phyloP scores from a whole-genome alignment of 495 filamentous ascomycete species.

The Xylaria telfairii region DNA sequence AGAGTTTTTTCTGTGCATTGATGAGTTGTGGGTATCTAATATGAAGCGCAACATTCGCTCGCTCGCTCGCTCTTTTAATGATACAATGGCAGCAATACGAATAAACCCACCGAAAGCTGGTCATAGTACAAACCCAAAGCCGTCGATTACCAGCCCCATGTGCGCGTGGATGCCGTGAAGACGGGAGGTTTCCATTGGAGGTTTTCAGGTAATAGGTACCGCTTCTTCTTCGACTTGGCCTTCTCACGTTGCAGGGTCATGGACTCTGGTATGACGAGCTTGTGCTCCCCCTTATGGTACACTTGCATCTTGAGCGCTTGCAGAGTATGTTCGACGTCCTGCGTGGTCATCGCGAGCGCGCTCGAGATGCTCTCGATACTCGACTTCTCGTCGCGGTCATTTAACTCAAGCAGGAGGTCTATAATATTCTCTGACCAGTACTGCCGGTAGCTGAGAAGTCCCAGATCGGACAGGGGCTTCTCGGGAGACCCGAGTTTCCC shows the following conservation, averaged over 20 bases:
- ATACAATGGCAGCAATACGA: not conserved
- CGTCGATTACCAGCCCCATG: slow-evolving; percentile 86
- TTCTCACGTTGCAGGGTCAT: slow-evolving; percentile 74
- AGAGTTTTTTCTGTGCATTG: not conserved
- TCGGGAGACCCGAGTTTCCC: slow-evolving; percentile 93
- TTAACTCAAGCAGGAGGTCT: slow-evolving; percentile 73
- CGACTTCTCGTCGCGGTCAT: slow-evolving; percentile 66
- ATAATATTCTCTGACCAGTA: slow-evolving; percentile 97
- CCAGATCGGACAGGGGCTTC: slow-evolving; percentile 93
- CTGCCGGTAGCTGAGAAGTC: slow-evolving; percentile 87
- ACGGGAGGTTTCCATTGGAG: slow-evolving; percentile 96
- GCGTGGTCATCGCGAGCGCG: slow-evolving; percentile 89
- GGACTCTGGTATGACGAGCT: slow-evolving; percentile 82
- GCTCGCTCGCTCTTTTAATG: not conserved
- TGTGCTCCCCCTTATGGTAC: slow-evolving; percentile 92
- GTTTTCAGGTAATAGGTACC: slow-evolving; percentile 74
- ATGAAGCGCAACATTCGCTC: slow-evolving; percentile 2
- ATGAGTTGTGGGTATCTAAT: slow-evolving; percentile 25
- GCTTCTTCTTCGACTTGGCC: slow-evolving; percentile 67
- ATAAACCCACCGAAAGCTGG: not conserved
- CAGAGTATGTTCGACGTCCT: slow-evolving; percentile 91
- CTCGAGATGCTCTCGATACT: slow-evolving; percentile 82
- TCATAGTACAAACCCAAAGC: not conserved
- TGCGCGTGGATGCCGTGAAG: slow-evolving; percentile 84
- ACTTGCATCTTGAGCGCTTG: slow-evolving; percentile 93